Evolutionary conservation across 306 rosid genomes (phyloP), one percentile per base, ranked within the genome.

Genomic region (Erythrophleum fordii): DNA sequence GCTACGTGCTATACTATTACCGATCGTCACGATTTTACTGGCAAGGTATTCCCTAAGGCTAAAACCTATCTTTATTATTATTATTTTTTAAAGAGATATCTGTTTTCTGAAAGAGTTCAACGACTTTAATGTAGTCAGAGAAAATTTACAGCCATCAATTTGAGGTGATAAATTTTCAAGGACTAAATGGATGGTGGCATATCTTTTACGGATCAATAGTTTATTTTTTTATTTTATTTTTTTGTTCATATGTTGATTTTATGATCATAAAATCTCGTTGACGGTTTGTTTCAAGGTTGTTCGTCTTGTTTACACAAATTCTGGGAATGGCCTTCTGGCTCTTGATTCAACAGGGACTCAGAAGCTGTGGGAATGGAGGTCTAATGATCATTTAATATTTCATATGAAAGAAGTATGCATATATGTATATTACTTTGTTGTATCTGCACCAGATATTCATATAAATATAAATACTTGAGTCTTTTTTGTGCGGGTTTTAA

Each of bases 321-420:
- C 81, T 42, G 98, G 94, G 39, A 60, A 41, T 53, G 89, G 91
- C 58, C 80, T 93, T 83, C 76, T 93, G 85, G 98, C 94, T 53
- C 89, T 91, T 71, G 92, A 93, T 65, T 83, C 91, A 28, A 85
- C 88, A 48, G 97, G 98, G 39, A 71, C 77, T 71, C 97, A 88
- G 75, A 86, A 85, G 85, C 74, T 91, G 66, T 93, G 97, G 98
- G 88, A 83, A 78, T 93, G 97, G 97, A 18, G 39, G 0, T 84
- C 87, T 22, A 88, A 49, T 72, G 91, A 85, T 31, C 83, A 64
- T 45, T n/a, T n/a, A n/a, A n/a, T n/a, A n/a, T n/a, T n/a, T n/a
- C n/a, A n/a, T n/a, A 45, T 11, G 89, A 83, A 87, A 90, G 93
- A 92, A 71, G 48, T 52, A 64, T 80, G 49, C 61, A 58, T 55